Evolutionary conservation across 1,284 basidiomycete genomes (phyloP), one percentile per base, ranked within the genome.

Genomic region (Irpex sp.): DNA sequence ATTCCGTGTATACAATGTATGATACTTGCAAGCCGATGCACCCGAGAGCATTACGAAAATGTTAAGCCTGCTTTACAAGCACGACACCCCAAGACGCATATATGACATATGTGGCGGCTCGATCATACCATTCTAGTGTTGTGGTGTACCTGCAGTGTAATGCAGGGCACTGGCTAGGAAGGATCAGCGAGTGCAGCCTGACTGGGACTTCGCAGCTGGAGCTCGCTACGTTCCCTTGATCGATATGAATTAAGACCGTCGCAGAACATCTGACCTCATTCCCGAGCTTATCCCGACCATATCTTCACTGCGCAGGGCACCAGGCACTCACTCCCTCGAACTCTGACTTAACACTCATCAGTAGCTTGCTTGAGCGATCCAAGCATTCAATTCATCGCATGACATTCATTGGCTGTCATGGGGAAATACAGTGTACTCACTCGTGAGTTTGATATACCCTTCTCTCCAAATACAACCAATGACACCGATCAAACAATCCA

Each of bases 381-480:
- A 33, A 33, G 28, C 5, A 33, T 33, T 33, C 28, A 33, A 28
- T 28, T 28, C 28, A 28, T 28, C 28, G 28, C 28, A 28, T 28
- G 28, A 28, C 28, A 33, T 23, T 51, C 49, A 19, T 6, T 23
- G 10, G 18, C 12, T 7, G 70, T 69, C 69, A 63, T 57, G 57
- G 65, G 68, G 56, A 51, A 65, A 55, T 65, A 66, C 66, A 63
- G 66, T 61, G 64, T 72, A 42, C 66, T 67, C 52, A 70, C 64
- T 28, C 61, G 72, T 74, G 62, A 63, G 71, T 66, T 33, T 49
- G 28, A 54, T 54, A 28, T 28, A 18, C 28, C 28, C 28, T 7
- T 33, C 28, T 54, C 12, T 54, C 19, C 14, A 36, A 16, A 28
- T 14, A 16, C 16, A 33, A 54, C 6, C 9, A 54, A 14, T 35